phyloP scores from a whole-genome alignment of 1,284 basidiomycete genomes.

The Sporisorium scitamineum region DNA sequence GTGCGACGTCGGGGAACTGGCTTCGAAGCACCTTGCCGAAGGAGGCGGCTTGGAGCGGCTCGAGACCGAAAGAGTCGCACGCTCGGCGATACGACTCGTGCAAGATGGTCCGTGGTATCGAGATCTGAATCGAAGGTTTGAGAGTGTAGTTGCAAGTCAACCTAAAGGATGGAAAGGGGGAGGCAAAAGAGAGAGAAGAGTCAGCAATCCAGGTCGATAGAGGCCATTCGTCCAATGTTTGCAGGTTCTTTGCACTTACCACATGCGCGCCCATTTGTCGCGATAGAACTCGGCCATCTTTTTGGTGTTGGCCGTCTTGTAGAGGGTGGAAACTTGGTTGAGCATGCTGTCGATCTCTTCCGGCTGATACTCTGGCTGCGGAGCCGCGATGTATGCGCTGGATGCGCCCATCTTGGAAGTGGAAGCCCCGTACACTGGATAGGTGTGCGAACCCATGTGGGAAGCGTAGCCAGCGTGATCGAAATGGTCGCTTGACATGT shows the following conservation, averaged over 20 bases:
- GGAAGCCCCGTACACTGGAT: conserved; percentile 23
- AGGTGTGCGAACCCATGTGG: conserved; percentile 26
- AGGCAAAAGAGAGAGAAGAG: not conserved
- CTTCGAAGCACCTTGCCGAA: conserved; percentile 55
- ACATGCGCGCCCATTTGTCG: conserved; percentile 56
- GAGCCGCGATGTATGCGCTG: conserved; percentile 17
- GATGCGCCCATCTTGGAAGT: conserved; percentile 23
- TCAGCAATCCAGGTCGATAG: not conserved
- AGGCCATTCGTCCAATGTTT: not conserved
- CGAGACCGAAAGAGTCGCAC: conserved; percentile 45
- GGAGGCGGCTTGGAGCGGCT: conserved; percentile 51
- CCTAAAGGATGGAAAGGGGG: no score
- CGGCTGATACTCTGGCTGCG: conserved; percentile 34
- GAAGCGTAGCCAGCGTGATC: conserved; percentile 23
- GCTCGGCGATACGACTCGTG: conserved; percentile 55
- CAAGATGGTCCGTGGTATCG: conserved; percentile 51
- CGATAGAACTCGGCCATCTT: conserved; percentile 57
- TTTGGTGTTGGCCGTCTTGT: conserved; percentile 54
- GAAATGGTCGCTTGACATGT: conserved; percentile 35
- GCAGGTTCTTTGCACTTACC: conserved; percentile 24
- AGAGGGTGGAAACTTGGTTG: conserved; percentile 43
- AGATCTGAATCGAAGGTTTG: conserved; percentile 55
- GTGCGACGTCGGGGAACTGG: conserved; percentile 49
- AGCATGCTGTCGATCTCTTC: conserved; percentile 51
- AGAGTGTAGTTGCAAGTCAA: conserved; percentile 54